Base-by-base conservation (phyloP, 2,329 filamentous ascomycete species). In the Ilyonectria mors-panacis region DNA sequence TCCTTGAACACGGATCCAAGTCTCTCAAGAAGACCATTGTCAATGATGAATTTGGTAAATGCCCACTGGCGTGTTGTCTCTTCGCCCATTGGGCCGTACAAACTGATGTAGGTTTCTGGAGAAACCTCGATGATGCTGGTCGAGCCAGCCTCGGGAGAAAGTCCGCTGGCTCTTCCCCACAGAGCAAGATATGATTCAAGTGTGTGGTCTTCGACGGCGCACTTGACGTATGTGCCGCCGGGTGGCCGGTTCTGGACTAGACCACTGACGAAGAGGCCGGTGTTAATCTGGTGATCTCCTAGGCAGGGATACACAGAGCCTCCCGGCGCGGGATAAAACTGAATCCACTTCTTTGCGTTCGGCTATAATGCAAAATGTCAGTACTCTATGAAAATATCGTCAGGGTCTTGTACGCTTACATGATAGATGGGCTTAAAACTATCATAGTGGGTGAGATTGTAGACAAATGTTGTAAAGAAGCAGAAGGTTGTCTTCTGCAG, bases 401-500 rank as follows among this genome's bases (percentile, higher is more conserved):
- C 6, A 10, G 10, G 39, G 33, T 17, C 19, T 17, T 15, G 19
- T 33, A 12, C 10, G 28, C 19, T 26, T 45, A 57, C 54, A 12
- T 44, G 10, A 42, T 30, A 57, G 35, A 57, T n/a, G 4, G 54
- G 54, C 35, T 57, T 57, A 21, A 57, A 57, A 8, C 23, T 57
- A 4, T 42, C 21, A 21, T 57, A 57, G 6, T 23, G 17, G 4
- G 37, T 23, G n/a, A 51, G 19, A 26, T 60, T 60, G 15, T 47
- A 15, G 6, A 30, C 15, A 21, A 48, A 60, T 28, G 37, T 48
- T 1, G 39, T 47, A 44, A 48, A 48, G 10, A 60, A 47, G 30
- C 19, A 45, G 42, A 63, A 63, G 9, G 51, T 63, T 2, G 60
- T 63, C 42, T 63, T 63, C 13, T 12, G 10, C 4, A 45, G 17